These are phyloP conservation scores for Mucor racemosus DNA, from an alignment of 371 early-diverging fungal species.

Conservation along the genomic window DNA sequence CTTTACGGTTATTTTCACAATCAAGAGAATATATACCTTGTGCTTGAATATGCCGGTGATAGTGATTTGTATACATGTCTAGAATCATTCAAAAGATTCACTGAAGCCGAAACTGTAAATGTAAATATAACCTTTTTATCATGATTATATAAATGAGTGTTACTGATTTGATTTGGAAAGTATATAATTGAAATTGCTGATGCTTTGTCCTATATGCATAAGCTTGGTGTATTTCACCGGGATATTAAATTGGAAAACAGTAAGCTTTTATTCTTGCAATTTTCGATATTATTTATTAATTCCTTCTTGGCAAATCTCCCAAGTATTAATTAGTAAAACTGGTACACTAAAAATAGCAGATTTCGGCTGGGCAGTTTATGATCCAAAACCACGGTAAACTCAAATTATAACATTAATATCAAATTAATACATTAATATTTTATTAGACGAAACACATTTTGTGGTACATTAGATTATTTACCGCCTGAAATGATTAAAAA, in stretches of 20 bases:
- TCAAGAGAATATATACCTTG: slow-evolving; percentile 87
- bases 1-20: slow-evolving; percentile 99
- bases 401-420: neutral
- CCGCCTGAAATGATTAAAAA: slow-evolving; percentile 93
- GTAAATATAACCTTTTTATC: slow-evolving; percentile 42
- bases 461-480: slow-evolving; percentile 98
- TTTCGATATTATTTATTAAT: neutral
- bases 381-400: slow-evolving; percentile 77
- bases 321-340: slow-evolving; percentile 66
- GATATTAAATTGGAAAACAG: slow-evolving; percentile 84
- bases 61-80: slow-evolving; percentile 94
- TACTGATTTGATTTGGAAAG: slow-evolving; percentile 35
- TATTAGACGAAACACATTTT: slow-evolving; percentile 83
- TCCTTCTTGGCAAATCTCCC: neutral
- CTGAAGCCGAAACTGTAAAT: slow-evolving; percentile 79
- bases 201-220: slow-evolving; percentile 76
- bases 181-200: slow-evolving; percentile 90
- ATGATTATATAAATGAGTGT: neutral
- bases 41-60: slow-evolving; percentile 95
- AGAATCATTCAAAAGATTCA: slow-evolving; percentile 66
- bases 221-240: slow-evolving; percentile 72
- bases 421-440: neutral
- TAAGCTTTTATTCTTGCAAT: slow-evolving; percentile 12
- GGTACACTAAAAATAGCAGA: slow-evolving; percentile 96
- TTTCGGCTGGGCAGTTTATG: slow-evolving; percentile 99